phyloP scores from a whole-genome alignment of 257 asterid species.

The Lavandula angustifolia region DNA sequence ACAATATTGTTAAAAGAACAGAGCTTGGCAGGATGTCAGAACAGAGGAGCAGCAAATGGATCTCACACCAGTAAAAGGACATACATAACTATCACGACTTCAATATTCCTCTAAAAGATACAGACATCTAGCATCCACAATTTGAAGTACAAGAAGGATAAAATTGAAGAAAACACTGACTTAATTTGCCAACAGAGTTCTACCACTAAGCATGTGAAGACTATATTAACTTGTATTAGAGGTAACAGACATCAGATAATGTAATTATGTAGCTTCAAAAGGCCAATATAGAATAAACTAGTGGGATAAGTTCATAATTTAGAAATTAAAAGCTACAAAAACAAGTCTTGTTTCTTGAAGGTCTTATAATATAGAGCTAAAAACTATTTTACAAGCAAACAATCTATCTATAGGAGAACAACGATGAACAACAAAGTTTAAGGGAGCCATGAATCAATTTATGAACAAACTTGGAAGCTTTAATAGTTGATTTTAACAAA shows the following conservation, averaged over 20 bases:
- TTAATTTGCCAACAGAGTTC: slow-evolving; percentile 5
- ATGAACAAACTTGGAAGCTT: slow-evolving; percentile 4
- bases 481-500: neutral
- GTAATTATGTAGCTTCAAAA: neutral
- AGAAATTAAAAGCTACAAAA: slow-evolving; percentile 7
- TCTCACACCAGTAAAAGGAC: neutral
- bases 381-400: neutral
- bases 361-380: neutral
- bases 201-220: neutral
- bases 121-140: neutral
- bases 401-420: slow-evolving; percentile 3
- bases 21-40: slow-evolving; percentile 6
- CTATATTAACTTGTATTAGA: neutral
- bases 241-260: slow-evolving; percentile 4
- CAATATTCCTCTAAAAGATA: slow-evolving; percentile 12
- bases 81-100: neutral
- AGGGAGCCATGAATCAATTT: neutral
- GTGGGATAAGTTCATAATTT: neutral
- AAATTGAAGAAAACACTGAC: neutral
- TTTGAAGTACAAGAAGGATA: neutral
- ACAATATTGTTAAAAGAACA: neutral
- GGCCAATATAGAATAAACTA: slow-evolving; percentile 9
- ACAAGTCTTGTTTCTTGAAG: slow-evolving; percentile 7
- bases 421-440: neutral
- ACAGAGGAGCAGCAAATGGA: slow-evolving; percentile 5